These are phyloP conservation scores for Ramichloridium luteum DNA, from an alignment of 2,329 filamentous ascomycete genomes.

Conservation along the genomic window DNA sequence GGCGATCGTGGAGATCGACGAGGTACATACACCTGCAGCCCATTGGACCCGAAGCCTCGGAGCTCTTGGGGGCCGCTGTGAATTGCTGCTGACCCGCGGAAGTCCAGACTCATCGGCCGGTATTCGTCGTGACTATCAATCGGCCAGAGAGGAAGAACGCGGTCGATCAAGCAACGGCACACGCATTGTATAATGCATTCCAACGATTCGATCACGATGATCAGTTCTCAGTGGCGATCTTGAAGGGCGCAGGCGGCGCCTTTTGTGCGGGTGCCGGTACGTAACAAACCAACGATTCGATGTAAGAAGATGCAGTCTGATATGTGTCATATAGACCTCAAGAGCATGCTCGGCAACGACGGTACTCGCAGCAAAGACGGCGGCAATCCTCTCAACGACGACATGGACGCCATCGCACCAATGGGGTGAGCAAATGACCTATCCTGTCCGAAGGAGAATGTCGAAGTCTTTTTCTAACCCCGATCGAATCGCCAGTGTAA, in stretches of 20 bases:
- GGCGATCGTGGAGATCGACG: not conserved
- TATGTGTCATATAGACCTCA: not conserved
- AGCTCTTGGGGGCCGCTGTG: too few species aligned
- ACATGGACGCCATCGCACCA: not conserved
- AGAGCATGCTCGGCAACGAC: conserved; percentile 1
- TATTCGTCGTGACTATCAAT: not conserved
- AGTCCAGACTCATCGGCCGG: not conserved
- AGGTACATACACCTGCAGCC: not conserved
- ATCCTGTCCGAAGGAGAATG: too few species aligned
- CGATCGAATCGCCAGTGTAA: too few species aligned
- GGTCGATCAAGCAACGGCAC: not conserved
- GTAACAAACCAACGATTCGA: too few species aligned
- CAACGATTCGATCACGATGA: not conserved
- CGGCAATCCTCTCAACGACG: not conserved
- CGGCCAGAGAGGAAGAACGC: not conserved
- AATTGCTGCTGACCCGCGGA: not conserved
- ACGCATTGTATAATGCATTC: conserved; percentile 1
- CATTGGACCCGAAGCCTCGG: too few species aligned
- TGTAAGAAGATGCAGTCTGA: too few species aligned
- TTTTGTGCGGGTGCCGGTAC: not conserved
- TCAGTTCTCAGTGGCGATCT: not conserved
- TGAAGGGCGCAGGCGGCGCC: not conserved
- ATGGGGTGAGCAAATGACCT: not conserved
- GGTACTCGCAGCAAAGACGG: not conserved
- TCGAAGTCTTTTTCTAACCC: too few species aligned